phyloP scores from a whole-genome alignment of 352 stramenopile species.

The Pythium diclinum region DNA sequence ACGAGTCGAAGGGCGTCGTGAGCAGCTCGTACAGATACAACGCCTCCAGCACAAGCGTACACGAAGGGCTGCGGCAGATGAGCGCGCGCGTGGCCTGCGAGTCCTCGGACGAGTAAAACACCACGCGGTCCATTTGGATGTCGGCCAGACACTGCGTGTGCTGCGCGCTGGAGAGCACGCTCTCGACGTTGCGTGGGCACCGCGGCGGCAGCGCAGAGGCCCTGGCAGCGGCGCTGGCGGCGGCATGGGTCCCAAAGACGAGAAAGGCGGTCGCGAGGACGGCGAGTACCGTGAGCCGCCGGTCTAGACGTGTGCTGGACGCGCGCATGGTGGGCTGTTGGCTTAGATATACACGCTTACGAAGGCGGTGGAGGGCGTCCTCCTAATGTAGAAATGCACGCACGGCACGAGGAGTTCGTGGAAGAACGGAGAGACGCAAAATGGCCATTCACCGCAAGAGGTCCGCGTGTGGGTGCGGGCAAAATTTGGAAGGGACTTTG shows the following conservation, averaged over 20 bases:
- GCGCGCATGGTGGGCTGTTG: not conserved
- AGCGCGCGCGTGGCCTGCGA: not conserved
- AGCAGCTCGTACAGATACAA: slow-evolving; percentile 10
- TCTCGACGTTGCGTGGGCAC: slow-evolving; percentile 1
- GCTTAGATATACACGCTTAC: not conserved
- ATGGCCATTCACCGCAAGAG: not conserved
- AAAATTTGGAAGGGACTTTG: not conserved
- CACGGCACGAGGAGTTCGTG: not conserved
- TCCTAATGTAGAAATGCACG: not conserved
- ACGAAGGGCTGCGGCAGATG: not conserved
- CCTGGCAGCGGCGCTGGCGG: no score
- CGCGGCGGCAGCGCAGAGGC: not conserved
- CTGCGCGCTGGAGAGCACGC: slow-evolving; percentile 5
- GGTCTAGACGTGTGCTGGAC: not conserved
- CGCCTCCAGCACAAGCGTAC: slow-evolving; percentile 2
- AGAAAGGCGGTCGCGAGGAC: not conserved
- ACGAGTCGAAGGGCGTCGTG: slow-evolving; percentile 7
- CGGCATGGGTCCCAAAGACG: not conserved
- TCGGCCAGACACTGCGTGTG: slow-evolving; percentile 1
- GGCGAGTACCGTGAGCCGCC: not conserved
- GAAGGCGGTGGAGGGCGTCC: not conserved
- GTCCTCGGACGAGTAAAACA: not conserved
- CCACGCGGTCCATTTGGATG: not conserved
- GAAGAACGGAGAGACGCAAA: not conserved
- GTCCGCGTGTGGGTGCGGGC: not conserved